Conservation (phyloP, 331 rosid species). For the Saraca asoca region DNA sequence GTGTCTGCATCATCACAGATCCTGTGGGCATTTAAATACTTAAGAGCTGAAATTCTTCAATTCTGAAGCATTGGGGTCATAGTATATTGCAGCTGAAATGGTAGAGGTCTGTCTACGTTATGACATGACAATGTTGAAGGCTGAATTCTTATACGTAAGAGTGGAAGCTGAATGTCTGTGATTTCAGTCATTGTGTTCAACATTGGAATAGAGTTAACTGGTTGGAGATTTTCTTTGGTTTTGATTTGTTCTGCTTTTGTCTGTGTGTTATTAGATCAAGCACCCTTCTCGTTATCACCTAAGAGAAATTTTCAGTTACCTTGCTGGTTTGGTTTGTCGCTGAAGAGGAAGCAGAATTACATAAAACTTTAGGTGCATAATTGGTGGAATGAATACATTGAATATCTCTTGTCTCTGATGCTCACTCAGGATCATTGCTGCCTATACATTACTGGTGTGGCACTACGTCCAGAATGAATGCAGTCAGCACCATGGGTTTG, state of each 20-base stretch:
- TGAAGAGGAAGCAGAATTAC: no score
- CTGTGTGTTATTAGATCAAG: slow-evolving; percentile 30
- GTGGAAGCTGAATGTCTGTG: slow-evolving; percentile 28
- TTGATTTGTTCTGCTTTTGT: slow-evolving; percentile 36
- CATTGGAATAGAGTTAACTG: slow-evolving; percentile 32
- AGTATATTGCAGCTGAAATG: slow-evolving; percentile 21
- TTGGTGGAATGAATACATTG: no score
- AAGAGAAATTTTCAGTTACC: background rate
- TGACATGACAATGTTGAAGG: slow-evolving; percentile 22
- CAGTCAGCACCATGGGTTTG: background rate
- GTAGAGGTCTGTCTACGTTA: slow-evolving; percentile 13
- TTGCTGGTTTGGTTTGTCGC: background rate
- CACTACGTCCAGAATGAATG: slow-evolving; percentile 27
- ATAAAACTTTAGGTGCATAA: no score
- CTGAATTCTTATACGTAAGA: background rate
- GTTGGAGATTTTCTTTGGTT: slow-evolving; percentile 40
- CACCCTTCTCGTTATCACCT: slow-evolving; percentile 13
- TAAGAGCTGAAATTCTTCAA: slow-evolving; percentile 24
- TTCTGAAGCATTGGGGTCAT: slow-evolving; percentile 28
- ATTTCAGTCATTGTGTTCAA: slow-evolving; percentile 23
- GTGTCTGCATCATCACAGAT: slow-evolving; percentile 15
- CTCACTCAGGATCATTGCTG: slow-evolving; percentile 29
- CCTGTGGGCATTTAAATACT: slow-evolving; percentile 31
- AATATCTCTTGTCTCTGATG: background rate
- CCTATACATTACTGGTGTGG: slow-evolving; percentile 30